Base-by-base conservation (phyloP, 257 asterid species). In the Solanum pennellii region DNA sequence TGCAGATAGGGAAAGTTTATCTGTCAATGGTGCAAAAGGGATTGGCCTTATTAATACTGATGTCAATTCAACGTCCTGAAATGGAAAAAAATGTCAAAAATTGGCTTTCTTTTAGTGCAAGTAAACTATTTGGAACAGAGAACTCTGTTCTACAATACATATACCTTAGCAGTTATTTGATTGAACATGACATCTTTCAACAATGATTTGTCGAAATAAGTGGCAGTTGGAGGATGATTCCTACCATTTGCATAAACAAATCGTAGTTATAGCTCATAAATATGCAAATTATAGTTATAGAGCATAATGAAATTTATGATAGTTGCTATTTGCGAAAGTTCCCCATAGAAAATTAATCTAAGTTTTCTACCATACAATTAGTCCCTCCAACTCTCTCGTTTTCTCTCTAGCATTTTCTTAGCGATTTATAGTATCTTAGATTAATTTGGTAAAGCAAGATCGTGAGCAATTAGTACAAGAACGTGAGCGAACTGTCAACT, bases 31-130 rank as follows among this genome's bases (percentile, higher is more conserved):
- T 31, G 91, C 93, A 90, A 91, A 91, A 7, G 93, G 95, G 35
- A 90, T 86, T n/a, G 89, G 83, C 85, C 93, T 91, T 92, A 92
- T 88, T 20, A 92, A 90, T 41, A 91, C 92, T 42, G 92, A 91
- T 80, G 95, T 90, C 49, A 90, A 88, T 71, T 92, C 93, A 83
- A 93, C 69, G 80, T 92, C 95, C 92, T 92, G 89, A 75, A 59
- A 87, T 69, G 41, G 77, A 33, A 35, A 20, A 47, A 39, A 16
- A 49, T 3, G 7, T 47, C 31, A 71, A 27, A 79, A 37, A 6
- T 33, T 75, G 83, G 6, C 60, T 27, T 11, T 8, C n/a, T 33
- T 25, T 65, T 83, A 47, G 62, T 18, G 45, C 8, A 79, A 37
- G 83, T 3, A 13, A 31, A 21, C 0, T 52, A 18, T 52, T 52